Percentiles rank a stretch among this genome's conserved stretches.
Evolutionary conservation across 83 land plant species (phyloP).

Genomic region (Picea abies): DNA sequence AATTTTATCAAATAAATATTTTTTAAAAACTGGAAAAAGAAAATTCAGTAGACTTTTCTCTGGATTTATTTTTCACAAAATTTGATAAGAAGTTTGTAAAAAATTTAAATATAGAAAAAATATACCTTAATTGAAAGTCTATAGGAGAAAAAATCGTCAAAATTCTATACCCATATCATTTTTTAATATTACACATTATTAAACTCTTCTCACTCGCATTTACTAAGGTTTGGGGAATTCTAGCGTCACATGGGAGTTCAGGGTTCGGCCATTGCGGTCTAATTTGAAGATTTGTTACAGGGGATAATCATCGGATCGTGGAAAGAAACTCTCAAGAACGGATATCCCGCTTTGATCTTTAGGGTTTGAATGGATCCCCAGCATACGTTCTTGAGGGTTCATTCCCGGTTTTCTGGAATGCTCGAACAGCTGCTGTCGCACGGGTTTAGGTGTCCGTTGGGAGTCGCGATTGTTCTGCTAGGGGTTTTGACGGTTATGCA

Average conservation of each 20-base stretch:
- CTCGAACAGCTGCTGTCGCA: slow-evolving; percentile 76
- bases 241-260: background rate
- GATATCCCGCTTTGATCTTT: background rate
- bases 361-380: slow-evolving; percentile 87
- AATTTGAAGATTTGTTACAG: background rate
- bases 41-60: too few relatives aligned
- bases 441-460: slow-evolving; percentile 58
- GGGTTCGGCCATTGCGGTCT: background rate
- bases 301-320: too few relatives aligned
- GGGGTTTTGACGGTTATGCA: slow-evolving; percentile 91
- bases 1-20: too few relatives aligned
- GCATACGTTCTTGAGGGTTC: slow-evolving; percentile 95
- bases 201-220: too few relatives aligned
- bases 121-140: too few relatives aligned
- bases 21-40: too few relatives aligned
- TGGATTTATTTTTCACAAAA: too few relatives aligned
- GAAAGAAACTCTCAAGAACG: background rate
- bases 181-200: too few relatives aligned
- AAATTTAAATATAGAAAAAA: too few relatives aligned
- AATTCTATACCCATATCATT: too few relatives aligned
- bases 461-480: slow-evolving; percentile 72
- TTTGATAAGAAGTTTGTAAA: too few relatives aligned
- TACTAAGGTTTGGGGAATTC: background rate
- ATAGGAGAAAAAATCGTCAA: too few relatives aligned
- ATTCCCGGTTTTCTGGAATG: slow-evolving; percentile 90